Evolutionary conservation across 1,284 basidiomycete genomes (phyloP), one percentile per base, ranked within the genome.

Genomic region (Sporisorium graminicola): DNA sequence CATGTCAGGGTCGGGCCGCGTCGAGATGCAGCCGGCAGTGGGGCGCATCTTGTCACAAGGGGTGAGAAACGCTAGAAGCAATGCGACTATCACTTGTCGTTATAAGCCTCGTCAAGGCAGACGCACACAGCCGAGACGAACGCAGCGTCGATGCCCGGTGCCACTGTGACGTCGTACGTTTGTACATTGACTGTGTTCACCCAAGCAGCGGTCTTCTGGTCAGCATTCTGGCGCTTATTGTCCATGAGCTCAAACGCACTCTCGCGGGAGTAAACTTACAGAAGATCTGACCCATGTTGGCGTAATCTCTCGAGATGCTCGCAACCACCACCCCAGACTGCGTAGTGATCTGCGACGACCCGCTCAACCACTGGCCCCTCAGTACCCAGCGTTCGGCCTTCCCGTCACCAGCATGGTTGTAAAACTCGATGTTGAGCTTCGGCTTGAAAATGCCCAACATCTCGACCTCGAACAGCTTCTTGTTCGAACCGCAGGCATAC

Each of bases 71-170:
- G 29, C 10, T 31, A 18, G 16, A 16, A 40, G 14, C 37, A 8
- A n/a, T n/a, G 37, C 18, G 8, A 8, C 14, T n/a, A 18, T 5
- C 4, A n/a, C 24, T 14, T 29, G 7, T 29, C 47, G 8, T 29
- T 49, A 27, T 49, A 49, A 26, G 47, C 56, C 29, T 40, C 33
- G 44, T 58, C 56, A 26, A 58, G 26, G 53, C 86, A 86, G 54
- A 88, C 85, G 63, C 86, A 87, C 26, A 87, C 73, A 4, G 86
- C 87, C 2, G 86, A 83, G 22, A 88, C 85, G 31, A 88, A 77
- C 5, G 86, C 79, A 4, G 87, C 80, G 66, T 88, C 87, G 13
- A 88, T 87, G 16, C 86, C 86, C 0, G 87, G 86, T 2, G 87
- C 87, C 24, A 87, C 83, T 0, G 82, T 85, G 9, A 87, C 83